phyloP scores from a whole-genome alignment of 208 protist species.

The Porcisia hertigi region DNA sequence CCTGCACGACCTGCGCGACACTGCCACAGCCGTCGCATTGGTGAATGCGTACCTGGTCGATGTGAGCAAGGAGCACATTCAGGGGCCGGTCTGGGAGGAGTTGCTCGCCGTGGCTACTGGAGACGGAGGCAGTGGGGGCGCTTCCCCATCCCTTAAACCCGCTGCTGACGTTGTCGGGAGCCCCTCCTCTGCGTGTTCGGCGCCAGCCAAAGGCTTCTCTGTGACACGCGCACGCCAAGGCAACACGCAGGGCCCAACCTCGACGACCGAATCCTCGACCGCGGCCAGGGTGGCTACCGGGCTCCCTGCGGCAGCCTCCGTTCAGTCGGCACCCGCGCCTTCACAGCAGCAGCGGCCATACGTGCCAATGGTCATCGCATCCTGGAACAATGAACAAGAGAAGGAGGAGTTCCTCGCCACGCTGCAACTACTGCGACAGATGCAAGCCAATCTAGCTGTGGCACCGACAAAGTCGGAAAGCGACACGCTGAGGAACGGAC shows the following conservation, averaged over 20 bases:
- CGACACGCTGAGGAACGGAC: background rate
- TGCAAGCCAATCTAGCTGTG: slow-evolving; percentile 23
- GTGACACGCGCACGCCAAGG: slow-evolving; percentile 46
- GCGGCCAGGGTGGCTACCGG: background rate
- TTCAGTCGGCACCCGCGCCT: background rate
- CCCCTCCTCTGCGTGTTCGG: background rate
- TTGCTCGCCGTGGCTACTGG: slow-evolving; percentile 13
- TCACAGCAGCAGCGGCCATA: slow-evolving; percentile 25
- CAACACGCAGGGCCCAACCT: slow-evolving; percentile 19
- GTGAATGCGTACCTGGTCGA: slow-evolving; percentile 65
- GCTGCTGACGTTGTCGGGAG: background rate
- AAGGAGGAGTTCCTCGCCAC: slow-evolving; percentile 66
- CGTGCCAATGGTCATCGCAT: slow-evolving; percentile 66
- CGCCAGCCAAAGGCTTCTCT: slow-evolving; percentile 41
- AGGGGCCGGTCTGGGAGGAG: slow-evolving; percentile 30
- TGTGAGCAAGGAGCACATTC: slow-evolving; percentile 70
- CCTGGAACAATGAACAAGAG: slow-evolving; percentile 64
- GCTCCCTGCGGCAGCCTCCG: background rate
- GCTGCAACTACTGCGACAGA: slow-evolving; percentile 40
- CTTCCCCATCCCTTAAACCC: background rate
- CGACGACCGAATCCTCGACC: background rate
- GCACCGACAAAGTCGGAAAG: background rate
- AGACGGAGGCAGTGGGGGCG: background rate
- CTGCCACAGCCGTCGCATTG: slow-evolving; percentile 28
- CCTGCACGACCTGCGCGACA: slow-evolving; percentile 33